These are phyloP conservation scores for Monosporozyma aerobia DNA, from an alignment of 805 yeast genomes.

Conservation along the genomic window DNA sequence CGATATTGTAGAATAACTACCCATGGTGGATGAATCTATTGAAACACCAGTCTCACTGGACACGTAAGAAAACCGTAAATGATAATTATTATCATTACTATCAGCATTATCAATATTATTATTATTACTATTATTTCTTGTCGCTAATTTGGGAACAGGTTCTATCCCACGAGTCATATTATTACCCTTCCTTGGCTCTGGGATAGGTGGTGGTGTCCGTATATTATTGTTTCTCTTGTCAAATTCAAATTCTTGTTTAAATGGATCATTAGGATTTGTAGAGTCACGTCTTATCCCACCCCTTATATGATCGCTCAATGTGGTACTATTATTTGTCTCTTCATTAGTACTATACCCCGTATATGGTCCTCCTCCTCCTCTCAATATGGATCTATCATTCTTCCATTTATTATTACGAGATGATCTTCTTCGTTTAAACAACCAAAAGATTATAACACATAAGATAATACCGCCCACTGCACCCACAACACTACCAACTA, in stretches of 20 bases:
- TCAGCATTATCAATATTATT: neutral
- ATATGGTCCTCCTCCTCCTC: neutral
- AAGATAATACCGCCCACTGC: slow-evolving; percentile 23
- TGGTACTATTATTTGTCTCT: neutral
- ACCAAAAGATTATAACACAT: slow-evolving; percentile 15
- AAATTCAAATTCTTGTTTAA: slow-evolving; percentile 21
- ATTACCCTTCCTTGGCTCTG: slow-evolving; percentile 15
- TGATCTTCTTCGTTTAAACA: slow-evolving; percentile 10
- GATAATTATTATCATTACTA: neutral
- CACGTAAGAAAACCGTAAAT: slow-evolving; percentile 10
- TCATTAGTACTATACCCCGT: neutral
- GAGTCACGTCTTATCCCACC: neutral
- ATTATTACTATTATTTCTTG: neutral
- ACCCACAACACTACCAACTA: slow-evolving; percentile 27
- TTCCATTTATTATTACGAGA: slow-evolving; percentile 1
- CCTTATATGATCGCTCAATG: neutral
- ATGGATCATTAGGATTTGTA: slow-evolving; percentile 18
- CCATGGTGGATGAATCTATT: slow-evolving; percentile 11
- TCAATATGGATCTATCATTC: slow-evolving; percentile 1
- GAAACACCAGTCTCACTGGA: slow-evolving; percentile 15
- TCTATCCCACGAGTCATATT: neutral
- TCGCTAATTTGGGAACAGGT: neutral
- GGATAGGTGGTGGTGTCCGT: slow-evolving; percentile 15
- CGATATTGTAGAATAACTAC: slow-evolving; percentile 12
- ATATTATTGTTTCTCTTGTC: slow-evolving; percentile 7